Percentiles rank a stretch among this genome's conserved stretches.
Conservation (phyloP, 1,284 basidiomycete genomes). For the Neolentinus lepideus region DNA sequence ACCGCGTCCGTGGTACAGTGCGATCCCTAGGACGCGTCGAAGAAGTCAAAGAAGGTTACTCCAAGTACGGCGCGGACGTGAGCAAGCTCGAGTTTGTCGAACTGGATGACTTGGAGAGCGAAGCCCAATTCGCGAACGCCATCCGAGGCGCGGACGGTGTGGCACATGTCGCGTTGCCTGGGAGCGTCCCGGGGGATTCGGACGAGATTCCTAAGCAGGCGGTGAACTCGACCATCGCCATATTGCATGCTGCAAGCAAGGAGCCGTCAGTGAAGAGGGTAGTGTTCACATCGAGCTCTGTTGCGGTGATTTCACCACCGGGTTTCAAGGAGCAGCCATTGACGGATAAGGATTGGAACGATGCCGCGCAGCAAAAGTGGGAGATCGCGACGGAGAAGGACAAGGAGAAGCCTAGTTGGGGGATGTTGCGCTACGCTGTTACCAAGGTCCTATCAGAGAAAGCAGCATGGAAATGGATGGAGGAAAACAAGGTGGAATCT, state of each 20-base stretch:
- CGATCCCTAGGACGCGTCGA: not conserved
- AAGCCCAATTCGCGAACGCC: not conserved
- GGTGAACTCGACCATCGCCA: not conserved
- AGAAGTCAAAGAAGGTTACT: not conserved
- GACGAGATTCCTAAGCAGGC: not conserved
- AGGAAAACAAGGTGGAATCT: not conserved
- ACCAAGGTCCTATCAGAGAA: not conserved
- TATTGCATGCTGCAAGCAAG: not conserved
- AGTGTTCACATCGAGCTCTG: not conserved
- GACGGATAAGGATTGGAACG: not conserved
- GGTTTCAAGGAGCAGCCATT: not conserved
- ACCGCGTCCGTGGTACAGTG: not conserved
- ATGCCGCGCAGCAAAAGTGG: not conserved
- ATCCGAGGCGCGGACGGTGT: not conserved
- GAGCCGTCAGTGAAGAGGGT: not conserved
- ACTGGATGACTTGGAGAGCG: not conserved
- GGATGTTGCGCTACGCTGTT: not conserved
- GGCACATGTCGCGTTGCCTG: not conserved
- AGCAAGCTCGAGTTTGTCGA: not conserved
- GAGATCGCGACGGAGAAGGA: not conserved
- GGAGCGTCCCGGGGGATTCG: not conserved
- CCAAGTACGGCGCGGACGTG: not conserved
- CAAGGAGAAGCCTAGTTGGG: not conserved
- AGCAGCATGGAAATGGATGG: not conserved
- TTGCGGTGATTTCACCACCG: not conserved